Evolutionary conservation across 2,329 filamentous ascomycete genomes (phyloP).

Genomic region (Fusarium gaditjirri): DNA sequence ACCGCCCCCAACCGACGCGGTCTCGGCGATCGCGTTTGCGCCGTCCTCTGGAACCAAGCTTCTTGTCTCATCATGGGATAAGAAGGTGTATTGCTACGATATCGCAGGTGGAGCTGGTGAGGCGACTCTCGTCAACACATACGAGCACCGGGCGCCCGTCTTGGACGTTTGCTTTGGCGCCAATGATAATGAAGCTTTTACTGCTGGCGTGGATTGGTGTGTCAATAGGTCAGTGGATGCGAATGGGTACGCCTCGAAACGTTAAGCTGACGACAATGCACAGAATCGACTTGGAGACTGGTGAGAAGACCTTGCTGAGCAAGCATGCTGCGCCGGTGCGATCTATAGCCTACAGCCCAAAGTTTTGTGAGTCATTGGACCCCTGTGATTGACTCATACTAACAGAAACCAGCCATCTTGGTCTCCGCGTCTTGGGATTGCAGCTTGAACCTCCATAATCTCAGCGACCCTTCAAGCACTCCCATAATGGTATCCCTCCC

Average conservation of each 20-base stretch:
- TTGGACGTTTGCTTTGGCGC: constrained; percentile 92
- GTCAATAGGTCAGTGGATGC: constrained; percentile 72
- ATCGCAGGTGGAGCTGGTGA: constrained; percentile 68
- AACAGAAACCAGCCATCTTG: constrained; percentile 67
- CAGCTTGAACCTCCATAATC: constrained; percentile 85
- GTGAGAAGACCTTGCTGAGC: constrained; percentile 78
- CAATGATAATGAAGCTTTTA: constrained; percentile 85
- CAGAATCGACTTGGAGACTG: constrained; percentile 75
- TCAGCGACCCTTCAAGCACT: constrained; percentile 60
- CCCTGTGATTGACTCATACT: constrained; percentile 15
- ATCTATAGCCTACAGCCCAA: constrained; percentile 81
- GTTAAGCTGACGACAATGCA: constrained; percentile 20
- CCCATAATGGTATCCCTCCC: constrained; percentile 78
- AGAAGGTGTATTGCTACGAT: constrained; percentile 90
- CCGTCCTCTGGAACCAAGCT: constrained; percentile 78
- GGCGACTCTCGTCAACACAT: constrained; percentile 71
- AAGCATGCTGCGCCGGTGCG: constrained; percentile 84
- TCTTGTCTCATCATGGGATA: constrained; percentile 96
- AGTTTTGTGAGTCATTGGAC: constrained; percentile 66
- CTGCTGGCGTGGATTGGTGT: constrained; percentile 85
- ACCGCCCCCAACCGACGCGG: constrained; percentile 84
- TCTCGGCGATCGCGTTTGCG: constrained; percentile 88
- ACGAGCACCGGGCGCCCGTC: constrained; percentile 85
- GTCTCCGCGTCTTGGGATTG: constrained; percentile 94
- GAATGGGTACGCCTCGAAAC: background rate